Conservation (phyloP, 2,329 filamentous ascomycete genomes). For the Fusarium tanahbumbuense region DNA sequence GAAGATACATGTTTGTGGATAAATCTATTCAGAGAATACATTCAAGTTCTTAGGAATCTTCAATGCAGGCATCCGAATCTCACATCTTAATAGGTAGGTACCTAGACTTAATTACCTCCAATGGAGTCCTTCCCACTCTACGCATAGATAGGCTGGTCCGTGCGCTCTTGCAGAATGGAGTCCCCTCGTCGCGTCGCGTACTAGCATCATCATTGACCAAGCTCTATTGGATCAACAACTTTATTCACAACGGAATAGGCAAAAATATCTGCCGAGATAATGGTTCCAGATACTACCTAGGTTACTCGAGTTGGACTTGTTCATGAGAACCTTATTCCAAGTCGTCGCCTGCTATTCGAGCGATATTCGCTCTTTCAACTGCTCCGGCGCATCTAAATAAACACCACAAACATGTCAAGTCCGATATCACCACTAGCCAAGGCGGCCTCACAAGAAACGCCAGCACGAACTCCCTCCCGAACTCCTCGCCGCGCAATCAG, state of each 20-base stretch:
- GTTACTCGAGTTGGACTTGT: not conserved
- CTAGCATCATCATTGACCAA: slow-evolving; percentile 31
- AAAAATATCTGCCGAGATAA: not conserved
- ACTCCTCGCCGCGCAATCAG: slow-evolving; percentile 49
- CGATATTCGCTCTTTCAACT: not conserved
- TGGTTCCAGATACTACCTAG: not conserved
- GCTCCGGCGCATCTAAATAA: slow-evolving; percentile 26
- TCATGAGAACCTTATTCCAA: not conserved
- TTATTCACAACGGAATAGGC: slow-evolving; percentile 18
- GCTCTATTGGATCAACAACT: slow-evolving; percentile 24
- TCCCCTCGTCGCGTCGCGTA: slow-evolving; percentile 36
- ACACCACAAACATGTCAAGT: slow-evolving; percentile 30
- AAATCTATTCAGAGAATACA: not conserved
- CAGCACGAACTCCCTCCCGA: slow-evolving; percentile 37
- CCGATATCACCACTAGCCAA: slow-evolving; percentile 25
- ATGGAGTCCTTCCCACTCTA: not conserved
- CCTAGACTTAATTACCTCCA: not conserved
- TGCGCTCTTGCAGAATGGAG: slow-evolving; percentile 1
- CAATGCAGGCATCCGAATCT: not conserved
- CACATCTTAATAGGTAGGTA: not conserved
- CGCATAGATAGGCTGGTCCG: slow-evolving; percentile 8
- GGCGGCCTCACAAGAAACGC: slow-evolving; percentile 25
- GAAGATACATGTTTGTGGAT: not conserved
- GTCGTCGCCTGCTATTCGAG: not conserved
- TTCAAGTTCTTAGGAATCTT: not conserved